These are phyloP conservation scores for Phanerodontia chrysosporium DNA, from an alignment of 768 basidiomycete species.

Conservation along the genomic window DNA sequence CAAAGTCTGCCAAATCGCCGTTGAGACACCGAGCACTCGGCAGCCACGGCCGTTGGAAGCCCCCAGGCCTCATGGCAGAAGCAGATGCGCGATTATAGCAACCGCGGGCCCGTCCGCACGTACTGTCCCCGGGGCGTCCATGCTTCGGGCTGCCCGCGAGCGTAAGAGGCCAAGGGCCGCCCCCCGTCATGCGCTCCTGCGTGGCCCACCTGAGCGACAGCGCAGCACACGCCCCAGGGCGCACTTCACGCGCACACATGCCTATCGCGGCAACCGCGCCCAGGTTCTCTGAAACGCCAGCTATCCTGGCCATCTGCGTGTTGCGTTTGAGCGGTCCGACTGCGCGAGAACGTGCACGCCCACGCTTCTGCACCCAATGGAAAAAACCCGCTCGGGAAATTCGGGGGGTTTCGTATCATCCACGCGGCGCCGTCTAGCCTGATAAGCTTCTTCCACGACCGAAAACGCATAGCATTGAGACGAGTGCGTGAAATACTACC, in stretches of 20 bases:
- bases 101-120: neutral
- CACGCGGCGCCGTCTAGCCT: neutral
- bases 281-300: neutral
- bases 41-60: constrained; percentile 6
- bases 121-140: neutral
- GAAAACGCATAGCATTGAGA: neutral
- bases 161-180: neutral
- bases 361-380: neutral
- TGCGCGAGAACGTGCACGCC: neutral
- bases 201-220: neutral
- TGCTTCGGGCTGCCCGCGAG: neutral
- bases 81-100: neutral
- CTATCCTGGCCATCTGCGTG: constrained; percentile 3
- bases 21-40: constrained; percentile 12
- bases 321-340: neutral
- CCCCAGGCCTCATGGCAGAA: neutral
- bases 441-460: neutral
- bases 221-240: neutral
- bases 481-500: neutral
- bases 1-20: constrained; percentile 3
- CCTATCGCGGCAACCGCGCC: neutral
- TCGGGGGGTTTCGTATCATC: neutral
- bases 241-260: neutral
- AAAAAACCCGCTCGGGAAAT: neutral
- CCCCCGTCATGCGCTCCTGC: neutral